Evolutionary conservation across 1,284 basidiomycete species (phyloP).

Genomic region (Irpex sp.): DNA sequence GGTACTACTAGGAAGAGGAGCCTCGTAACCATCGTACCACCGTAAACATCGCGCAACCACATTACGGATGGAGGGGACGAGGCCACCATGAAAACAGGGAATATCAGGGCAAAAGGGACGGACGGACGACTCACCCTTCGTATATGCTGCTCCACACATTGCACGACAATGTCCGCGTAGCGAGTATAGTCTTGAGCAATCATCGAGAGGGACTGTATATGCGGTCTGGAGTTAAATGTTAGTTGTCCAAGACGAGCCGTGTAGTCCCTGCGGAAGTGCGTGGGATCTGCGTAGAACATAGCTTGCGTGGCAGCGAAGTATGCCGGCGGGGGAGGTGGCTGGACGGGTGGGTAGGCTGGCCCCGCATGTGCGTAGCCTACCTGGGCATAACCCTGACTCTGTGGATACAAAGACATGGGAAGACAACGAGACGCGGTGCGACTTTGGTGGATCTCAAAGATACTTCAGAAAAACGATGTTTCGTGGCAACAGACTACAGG

Average conservation of each 20-base stretch:
- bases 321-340: slow-evolving; percentile 29
- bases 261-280: slow-evolving; percentile 81
- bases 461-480: slow-evolving; percentile 6
- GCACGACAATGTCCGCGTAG: slow-evolving; percentile 79
- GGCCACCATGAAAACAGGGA: neutral
- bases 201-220: slow-evolving; percentile 95
- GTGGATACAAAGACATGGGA: slow-evolving; percentile 47
- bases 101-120: slow-evolving; percentile 7
- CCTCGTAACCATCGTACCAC: neutral
- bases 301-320: slow-evolving; percentile 15
- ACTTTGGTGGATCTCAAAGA: slow-evolving; percentile 19
- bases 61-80: neutral
- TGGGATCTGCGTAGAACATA: slow-evolving; percentile 62
- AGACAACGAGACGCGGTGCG: slow-evolving; percentile 8
- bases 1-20: slow-evolving; percentile 8
- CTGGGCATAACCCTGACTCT: slow-evolving; percentile 41
- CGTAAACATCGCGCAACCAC: neutral
- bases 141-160: slow-evolving; percentile 88
- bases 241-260: slow-evolving; percentile 76
- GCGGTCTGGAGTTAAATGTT: slow-evolving; percentile 93
- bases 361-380: slow-evolving; percentile 1
- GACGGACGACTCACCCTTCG: slow-evolving; percentile 68
- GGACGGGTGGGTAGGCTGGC: slow-evolving; percentile 35
- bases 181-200: slow-evolving; percentile 86
- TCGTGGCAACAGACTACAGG: neutral